Evolutionary conservation across 371 early-diverging fungal species (phyloP).

Genomic region (Mortierella sp.): DNA sequence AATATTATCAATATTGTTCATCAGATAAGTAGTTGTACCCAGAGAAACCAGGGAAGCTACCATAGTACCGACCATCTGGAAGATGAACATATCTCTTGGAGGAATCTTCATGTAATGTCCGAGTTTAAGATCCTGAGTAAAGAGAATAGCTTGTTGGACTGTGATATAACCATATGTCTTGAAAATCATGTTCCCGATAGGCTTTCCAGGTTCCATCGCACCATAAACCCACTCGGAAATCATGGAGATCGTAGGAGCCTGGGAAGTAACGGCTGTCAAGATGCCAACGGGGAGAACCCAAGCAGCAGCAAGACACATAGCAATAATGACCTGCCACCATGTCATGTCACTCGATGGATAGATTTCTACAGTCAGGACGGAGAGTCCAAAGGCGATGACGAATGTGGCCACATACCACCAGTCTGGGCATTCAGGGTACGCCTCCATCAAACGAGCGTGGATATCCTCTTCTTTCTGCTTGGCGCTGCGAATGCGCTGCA

Average conservation of each 20-base stretch:
- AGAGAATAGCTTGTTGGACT: slow-evolving; percentile 65
- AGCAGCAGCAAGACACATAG: slow-evolving; percentile 70
- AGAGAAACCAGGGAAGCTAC: slow-evolving; percentile 62
- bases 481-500: slow-evolving; percentile 50
- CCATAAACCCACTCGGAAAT: slow-evolving; percentile 79
- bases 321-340: slow-evolving; percentile 82
- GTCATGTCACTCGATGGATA: slow-evolving; percentile 68
- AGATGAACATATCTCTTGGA: slow-evolving; percentile 76
- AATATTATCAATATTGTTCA: slow-evolving; percentile 37
- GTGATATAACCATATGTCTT: slow-evolving; percentile 69
- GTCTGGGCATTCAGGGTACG: slow-evolving; percentile 73
- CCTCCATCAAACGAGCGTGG: slow-evolving; percentile 76
- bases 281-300: slow-evolving; percentile 88
- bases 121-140: slow-evolving; percentile 67
- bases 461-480: slow-evolving; percentile 69
- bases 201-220: slow-evolving; percentile 69
- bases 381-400: slow-evolving; percentile 68
- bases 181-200: slow-evolving; percentile 63
- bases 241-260: slow-evolving; percentile 79
- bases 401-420: slow-evolving; percentile 83
- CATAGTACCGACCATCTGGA: slow-evolving; percentile 70
- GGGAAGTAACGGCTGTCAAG: slow-evolving; percentile 78
- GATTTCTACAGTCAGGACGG: slow-evolving; percentile 72
- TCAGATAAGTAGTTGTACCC: slow-evolving; percentile 57
- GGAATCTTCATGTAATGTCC: slow-evolving; percentile 80